These are phyloP conservation scores for Aphanoascus verrucosus DNA, from an alignment of 2,329 filamentous ascomycete genomes.

Conservation along the genomic window DNA sequence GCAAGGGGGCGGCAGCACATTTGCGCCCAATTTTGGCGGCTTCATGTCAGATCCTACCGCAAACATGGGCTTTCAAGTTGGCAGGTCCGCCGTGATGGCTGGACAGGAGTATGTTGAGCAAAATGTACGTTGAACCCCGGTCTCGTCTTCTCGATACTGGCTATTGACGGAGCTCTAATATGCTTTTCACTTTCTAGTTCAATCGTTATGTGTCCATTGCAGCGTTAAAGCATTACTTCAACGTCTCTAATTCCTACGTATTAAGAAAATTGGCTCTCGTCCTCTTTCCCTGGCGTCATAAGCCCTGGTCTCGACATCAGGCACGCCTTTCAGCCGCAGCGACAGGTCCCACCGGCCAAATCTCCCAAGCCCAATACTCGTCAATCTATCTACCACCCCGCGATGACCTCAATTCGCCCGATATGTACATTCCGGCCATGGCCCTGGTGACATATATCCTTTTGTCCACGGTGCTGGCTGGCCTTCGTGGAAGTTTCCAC, in stretches of 20 bases:
- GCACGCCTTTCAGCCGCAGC: constrained; percentile 39
- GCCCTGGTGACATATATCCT: constrained; percentile 95
- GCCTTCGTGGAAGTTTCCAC: constrained; percentile 81
- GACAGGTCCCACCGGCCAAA: constrained; percentile 47
- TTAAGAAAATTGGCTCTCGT: constrained; percentile 86
- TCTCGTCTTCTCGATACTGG: background rate
- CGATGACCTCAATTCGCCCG: constrained; percentile 93
- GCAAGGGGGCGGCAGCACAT: constrained; percentile 33
- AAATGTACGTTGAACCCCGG: constrained; percentile 52
- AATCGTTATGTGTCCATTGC: constrained; percentile 83
- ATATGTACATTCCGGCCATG: constrained; percentile 99
- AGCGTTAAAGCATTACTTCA: constrained; percentile 97
- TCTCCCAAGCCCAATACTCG: constrained; percentile 46
- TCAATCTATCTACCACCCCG: constrained; percentile 71
- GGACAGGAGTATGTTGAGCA: constrained; percentile 92
- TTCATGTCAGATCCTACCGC: constrained; percentile 95
- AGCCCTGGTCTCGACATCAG: constrained; percentile 91
- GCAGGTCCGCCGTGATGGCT: constrained; percentile 80
- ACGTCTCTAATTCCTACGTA: constrained; percentile 96
- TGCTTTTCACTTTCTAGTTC: constrained; percentile 38
- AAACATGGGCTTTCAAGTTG: constrained; percentile 89
- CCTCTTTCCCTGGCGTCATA: constrained; percentile 94
- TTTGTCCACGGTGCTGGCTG: constrained; percentile 79
- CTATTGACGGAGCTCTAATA: background rate
- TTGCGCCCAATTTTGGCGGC: constrained; percentile 60